Conservation (phyloP, 2,329 filamentous ascomycete species). For the Amauroascus verrucosus region DNA sequence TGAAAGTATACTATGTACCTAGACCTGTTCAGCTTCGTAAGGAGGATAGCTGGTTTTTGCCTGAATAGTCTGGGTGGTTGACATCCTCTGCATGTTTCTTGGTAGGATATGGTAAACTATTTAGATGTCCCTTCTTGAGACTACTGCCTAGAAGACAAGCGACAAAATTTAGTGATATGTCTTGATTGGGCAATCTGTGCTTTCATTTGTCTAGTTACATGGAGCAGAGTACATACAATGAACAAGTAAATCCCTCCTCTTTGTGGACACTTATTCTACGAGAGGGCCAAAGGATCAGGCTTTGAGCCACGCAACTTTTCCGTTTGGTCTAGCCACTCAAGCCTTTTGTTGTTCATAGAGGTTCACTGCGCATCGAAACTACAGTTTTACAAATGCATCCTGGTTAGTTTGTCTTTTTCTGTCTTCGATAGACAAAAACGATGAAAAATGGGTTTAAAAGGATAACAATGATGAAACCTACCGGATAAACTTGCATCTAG, state of each 20-base stretch:
- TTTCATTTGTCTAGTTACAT: background rate
- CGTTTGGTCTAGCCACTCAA: background rate
- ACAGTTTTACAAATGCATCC: background rate
- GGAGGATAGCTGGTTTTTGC: background rate
- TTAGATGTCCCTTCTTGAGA: background rate
- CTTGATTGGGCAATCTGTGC: background rate
- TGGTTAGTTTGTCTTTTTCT: background rate
- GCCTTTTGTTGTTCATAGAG: constrained; percentile 4
- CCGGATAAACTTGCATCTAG: constrained; percentile 15
- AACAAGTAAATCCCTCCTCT: background rate
- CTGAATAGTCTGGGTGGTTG: background rate
- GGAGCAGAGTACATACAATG: background rate
- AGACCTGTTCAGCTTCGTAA: background rate
- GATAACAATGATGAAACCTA: background rate
- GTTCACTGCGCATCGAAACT: constrained; percentile 15
- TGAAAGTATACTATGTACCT: too few species aligned
- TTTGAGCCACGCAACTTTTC: too few species aligned
- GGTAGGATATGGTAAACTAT: too few species aligned
- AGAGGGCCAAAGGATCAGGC: background rate
- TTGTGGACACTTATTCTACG: background rate
- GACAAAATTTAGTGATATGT: background rate
- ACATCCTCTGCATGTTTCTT: background rate
- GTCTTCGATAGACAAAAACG: background rate
- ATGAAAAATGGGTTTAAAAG: background rate
- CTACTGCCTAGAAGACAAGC: background rate